A percentile compares a stretch with the other conserved stretches of the same genome.
Evolutionary conservation across 208 protist species (phyloP).

Genomic region (Naegleria fowleri): DNA sequence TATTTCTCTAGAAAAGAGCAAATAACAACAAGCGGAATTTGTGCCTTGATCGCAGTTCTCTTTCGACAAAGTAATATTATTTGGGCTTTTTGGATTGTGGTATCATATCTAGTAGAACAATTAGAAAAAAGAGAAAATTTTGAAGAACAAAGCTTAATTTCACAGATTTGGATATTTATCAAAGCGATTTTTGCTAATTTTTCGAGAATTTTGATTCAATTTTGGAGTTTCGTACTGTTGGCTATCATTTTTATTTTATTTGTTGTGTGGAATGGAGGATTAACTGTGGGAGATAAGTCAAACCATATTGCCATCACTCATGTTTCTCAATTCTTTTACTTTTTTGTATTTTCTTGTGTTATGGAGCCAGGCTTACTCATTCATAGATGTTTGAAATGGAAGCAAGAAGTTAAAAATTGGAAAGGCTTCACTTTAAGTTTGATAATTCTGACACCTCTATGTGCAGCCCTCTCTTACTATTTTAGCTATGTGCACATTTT

Average conservation of each 20-base stretch:
- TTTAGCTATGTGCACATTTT: slow-evolving; percentile 36
- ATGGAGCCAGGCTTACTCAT: background rate
- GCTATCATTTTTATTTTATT: slow-evolving; percentile 33
- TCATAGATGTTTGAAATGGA: background rate
- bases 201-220: background rate
- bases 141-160: background rate
- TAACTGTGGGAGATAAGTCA: slow-evolving; percentile 39
- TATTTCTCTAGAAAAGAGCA: background rate
- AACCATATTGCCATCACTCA: slow-evolving; percentile 37
- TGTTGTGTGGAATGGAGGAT: slow-evolving; percentile 24
- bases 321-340: slow-evolving; percentile 38
- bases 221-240: slow-evolving; percentile 17
- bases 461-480: background rate
- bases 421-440: background rate
- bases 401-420: background rate
- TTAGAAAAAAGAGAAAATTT: background rate
- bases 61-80: slow-evolving; percentile 45
- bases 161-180: slow-evolving; percentile 7
- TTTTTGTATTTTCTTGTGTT: background rate
- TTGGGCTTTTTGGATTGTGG: slow-evolving; percentile 39
- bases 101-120: background rate
- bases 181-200: slow-evolving; percentile 17
- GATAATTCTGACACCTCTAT: background rate
- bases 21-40: slow-evolving; percentile 18
- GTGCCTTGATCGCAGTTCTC: slow-evolving; percentile 29